Base-by-base conservation (phyloP, 306 rosid species). In the Cucumis cinereus region DNA sequence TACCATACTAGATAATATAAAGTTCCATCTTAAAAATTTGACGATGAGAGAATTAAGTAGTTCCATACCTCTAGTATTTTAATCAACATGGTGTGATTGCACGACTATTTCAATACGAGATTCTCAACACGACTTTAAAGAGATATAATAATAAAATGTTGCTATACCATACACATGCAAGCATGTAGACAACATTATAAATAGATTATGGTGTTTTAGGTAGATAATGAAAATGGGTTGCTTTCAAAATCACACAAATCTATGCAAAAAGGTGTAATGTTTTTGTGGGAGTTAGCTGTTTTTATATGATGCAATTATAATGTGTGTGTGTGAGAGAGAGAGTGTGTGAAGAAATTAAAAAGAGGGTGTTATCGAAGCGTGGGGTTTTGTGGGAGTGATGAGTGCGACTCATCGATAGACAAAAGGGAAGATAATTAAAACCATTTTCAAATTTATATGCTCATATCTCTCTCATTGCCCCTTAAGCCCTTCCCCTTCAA, bases 361-460 rank as follows among this genome's bases (percentile, higher is more conserved):
- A 6, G 16, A 11, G 30, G 0, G 23, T 3, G 71, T 77, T 86
- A 80, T 79, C 1, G 86, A 79, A 79, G 47, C 7, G 56, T 50
- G 23, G 66, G 52, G 72, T 70, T 77, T 73, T 81, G 89, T 94
- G 97, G 93, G 87, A 75, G 96, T 90, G 83, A 90, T 91, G 98
- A 91, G 97, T 88, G 94, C 90, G 97, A 94, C 98, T 82, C 85
- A 78, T 94, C 95, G 82, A 70, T 85, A 86, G 92, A 88, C 97
- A 90, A 90, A 90, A 90, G 81, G 81, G 81, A 0, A 45, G 85
- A 81, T 85, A 81, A 40, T 45, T 45, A 45, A 50, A 30, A 30
- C 5, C 36, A 41, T 69, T 89, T 88, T 85, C 54, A 49, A 49
- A 15, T 12, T 13, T 45, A 45, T 41, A 45, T 0, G 0, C 50